Conservation (phyloP, 371 early-diverging fungal species). For the Entomophthora muscae region DNA sequence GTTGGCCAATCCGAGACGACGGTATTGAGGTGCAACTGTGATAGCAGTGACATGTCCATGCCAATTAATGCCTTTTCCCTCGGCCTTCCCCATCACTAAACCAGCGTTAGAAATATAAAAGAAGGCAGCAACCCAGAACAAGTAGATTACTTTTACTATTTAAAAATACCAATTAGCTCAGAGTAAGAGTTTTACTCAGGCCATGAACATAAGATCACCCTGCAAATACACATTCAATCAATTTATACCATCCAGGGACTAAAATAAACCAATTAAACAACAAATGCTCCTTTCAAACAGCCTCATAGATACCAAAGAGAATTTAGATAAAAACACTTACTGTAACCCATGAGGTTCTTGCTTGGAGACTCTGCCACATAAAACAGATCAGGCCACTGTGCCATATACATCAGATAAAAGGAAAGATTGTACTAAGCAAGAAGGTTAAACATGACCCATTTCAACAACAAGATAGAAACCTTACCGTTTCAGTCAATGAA, state of each 20-base stretch:
- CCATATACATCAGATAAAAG: slow-evolving; percentile 83
- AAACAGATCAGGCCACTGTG: slow-evolving; percentile 90
- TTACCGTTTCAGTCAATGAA: slow-evolving; percentile 74
- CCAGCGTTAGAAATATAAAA: no score
- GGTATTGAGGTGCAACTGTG: slow-evolving; percentile 90
- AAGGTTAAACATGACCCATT: background rate
- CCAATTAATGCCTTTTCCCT: slow-evolving; percentile 80
- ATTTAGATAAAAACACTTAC: slow-evolving; percentile 21
- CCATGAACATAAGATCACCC: no score
- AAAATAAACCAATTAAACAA: no score
- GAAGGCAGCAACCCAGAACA: background rate
- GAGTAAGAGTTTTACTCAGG: no score
- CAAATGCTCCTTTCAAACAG: no score
- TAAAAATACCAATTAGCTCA: no score
- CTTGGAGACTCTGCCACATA: slow-evolving; percentile 59
- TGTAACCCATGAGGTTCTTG: slow-evolving; percentile 67
- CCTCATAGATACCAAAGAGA: no score
- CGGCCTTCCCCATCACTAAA: slow-evolving; percentile 90
- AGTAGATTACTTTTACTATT: background rate
- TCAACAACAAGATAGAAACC: background rate
- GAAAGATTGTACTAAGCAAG: slow-evolving; percentile 64
- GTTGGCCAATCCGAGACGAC: slow-evolving; percentile 81
- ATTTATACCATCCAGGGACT: no score
- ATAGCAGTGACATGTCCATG: slow-evolving; percentile 98
- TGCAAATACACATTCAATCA: no score